Conservation (phyloP, 495 filamentous ascomycete species). For the Arthonia radiata region DNA sequence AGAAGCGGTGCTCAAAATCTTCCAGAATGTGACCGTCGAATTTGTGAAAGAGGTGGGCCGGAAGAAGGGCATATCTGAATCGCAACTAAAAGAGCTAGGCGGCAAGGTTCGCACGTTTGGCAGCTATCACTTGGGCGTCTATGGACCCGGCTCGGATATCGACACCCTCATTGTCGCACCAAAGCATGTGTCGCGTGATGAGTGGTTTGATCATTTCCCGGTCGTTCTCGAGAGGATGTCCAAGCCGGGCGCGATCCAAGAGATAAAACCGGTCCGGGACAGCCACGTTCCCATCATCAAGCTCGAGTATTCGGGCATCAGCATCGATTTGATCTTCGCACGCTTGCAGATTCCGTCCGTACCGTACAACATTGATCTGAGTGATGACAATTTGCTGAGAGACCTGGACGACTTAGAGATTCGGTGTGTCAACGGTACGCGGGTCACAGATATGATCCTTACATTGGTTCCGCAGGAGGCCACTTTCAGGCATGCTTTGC, state of each 20-base stretch:
- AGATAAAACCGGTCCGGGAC: conserved; percentile 67
- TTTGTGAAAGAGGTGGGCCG: conserved; percentile 61
- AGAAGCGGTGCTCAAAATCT: conserved; percentile 38
- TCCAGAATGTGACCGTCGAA: conserved; percentile 56
- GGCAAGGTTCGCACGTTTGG: conserved; percentile 88
- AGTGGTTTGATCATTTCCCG: conserved; percentile 82
- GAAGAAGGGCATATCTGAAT: conserved; percentile 50
- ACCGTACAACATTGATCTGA: conserved; percentile 44
- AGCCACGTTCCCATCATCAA: conserved; percentile 93
- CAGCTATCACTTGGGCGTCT: conserved; percentile 81
- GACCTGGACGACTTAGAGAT: conserved; percentile 70
- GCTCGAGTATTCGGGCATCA: conserved; percentile 68
- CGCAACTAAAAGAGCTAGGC: conserved; percentile 52
- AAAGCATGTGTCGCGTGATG: conserved; percentile 58
- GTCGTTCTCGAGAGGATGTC: conserved; percentile 47
- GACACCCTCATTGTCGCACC: conserved; percentile 84
- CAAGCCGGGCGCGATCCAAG: conserved; percentile 47
- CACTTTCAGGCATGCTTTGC: conserved; percentile 64
- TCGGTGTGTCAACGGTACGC: conserved; percentile 73
- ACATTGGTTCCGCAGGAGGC: conserved; percentile 68
- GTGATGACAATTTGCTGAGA: conserved; percentile 59
- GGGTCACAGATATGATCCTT: conserved; percentile 80
- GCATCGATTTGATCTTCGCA: conserved; percentile 85
- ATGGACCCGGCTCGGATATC: conserved; percentile 89
- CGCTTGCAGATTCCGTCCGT: conserved; percentile 47